phyloP scores from a whole-genome alignment of 2,329 filamentous ascomycete species.

The Trichoderma atroviride region DNA sequence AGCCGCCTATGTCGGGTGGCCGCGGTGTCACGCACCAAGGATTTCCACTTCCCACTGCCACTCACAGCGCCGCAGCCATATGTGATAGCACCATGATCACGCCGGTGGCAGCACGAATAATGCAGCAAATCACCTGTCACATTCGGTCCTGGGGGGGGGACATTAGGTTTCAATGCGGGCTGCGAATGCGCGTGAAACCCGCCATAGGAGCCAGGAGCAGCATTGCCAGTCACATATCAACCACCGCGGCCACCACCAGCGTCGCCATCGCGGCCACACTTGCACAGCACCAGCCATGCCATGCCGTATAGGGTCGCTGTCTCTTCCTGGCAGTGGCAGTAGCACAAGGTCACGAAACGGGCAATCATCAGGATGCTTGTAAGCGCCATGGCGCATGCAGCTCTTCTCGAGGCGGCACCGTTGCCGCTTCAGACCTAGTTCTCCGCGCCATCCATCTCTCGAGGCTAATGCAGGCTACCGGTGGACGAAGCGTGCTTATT shows the following conservation, averaged over 20 bases:
- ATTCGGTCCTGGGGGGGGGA: background rate
- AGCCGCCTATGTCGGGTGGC: background rate
- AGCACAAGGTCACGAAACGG: constrained; percentile 1
- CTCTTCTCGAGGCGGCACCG: constrained; percentile 5
- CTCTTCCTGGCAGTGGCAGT: background rate
- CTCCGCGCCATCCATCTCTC: constrained; percentile 17
- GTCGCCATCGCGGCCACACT: background rate
- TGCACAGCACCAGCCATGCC: background rate
- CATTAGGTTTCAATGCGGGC: background rate
- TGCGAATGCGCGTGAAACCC: background rate
- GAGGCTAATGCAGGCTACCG: constrained; percentile 7
- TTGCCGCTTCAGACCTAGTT: constrained; percentile 16
- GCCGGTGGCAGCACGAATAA: background rate
- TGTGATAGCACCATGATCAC: background rate
- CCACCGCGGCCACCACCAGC: background rate
- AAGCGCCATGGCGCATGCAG: background rate
- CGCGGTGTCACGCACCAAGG: constrained; percentile 3
- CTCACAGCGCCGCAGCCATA: background rate
- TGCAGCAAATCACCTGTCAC: background rate
- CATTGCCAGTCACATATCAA: background rate
- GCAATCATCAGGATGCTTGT: background rate
- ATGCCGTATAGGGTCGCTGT: background rate
- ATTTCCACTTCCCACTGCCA: background rate
- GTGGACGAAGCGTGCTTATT: constrained; percentile 14
- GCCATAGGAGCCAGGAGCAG: background rate